phyloP scores from a whole-genome alignment of 345 rosid species.

The Euphorbia tirucalli region DNA sequence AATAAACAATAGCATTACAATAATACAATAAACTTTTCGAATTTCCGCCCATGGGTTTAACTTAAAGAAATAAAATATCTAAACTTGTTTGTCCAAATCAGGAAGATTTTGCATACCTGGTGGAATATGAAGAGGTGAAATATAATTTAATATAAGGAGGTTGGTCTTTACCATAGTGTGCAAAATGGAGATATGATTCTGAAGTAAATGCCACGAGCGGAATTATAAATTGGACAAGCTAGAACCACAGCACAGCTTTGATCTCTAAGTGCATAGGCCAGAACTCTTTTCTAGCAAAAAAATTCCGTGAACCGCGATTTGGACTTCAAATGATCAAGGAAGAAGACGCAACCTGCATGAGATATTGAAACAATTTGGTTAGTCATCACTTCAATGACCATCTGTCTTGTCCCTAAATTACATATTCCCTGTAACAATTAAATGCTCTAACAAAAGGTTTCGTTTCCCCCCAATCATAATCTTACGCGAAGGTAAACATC shows the following conservation, averaged over 20 bases:
- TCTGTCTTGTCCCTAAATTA: no score
- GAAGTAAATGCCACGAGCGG: neutral
- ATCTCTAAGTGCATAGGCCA: neutral
- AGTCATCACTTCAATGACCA: conserved; percentile 1
- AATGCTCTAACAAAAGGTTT: no score
- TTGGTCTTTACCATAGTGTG: neutral
- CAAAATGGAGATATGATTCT: neutral
- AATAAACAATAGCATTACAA: neutral
- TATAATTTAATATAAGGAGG: neutral
- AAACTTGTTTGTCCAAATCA: no score
- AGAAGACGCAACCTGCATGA: conserved; percentile 2
- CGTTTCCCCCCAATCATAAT: no score
- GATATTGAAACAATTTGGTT: neutral
- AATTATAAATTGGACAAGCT: neutral
- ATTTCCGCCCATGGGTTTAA: neutral
- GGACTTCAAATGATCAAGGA: neutral
- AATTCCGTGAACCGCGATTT: neutral
- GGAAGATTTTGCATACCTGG: neutral
- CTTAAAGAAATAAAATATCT: neutral
- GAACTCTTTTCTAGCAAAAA: neutral
- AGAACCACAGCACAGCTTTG: neutral
- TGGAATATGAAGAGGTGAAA: neutral
- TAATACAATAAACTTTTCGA: no score
- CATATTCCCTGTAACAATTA: no score
- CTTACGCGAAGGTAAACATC: no score